Percentiles rank a stretch among this genome's conserved stretches.
These are phyloP conservation scores for Hyaloperonospora arabidopsidis DNA, from an alignment of 352 stramenopile genomes.

Conservation along the genomic window DNA sequence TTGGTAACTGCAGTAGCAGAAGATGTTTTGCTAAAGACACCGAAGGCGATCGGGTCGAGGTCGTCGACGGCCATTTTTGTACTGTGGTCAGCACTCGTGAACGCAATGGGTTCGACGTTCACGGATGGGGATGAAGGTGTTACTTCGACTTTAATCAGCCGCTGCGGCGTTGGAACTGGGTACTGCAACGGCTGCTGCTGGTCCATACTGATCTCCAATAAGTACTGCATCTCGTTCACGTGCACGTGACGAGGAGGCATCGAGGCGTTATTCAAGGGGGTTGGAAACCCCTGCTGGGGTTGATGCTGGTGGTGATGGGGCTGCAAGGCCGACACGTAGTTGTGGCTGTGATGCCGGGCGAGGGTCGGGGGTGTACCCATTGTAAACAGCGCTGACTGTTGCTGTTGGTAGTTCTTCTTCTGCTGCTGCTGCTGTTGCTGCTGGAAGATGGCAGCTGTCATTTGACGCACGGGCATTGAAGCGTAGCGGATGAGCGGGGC, in stretches of 20 bases:
- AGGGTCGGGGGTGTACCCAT: conserved; percentile 38
- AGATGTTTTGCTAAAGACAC: conserved; percentile 35
- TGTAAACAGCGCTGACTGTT: conserved; percentile 19
- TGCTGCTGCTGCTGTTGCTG: conserved; percentile 12
- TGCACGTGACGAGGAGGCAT: conserved; percentile 35
- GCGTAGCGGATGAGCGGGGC: conserved; percentile 58
- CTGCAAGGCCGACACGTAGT: conserved; percentile 49
- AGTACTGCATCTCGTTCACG: conserved; percentile 44
- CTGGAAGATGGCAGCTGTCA: conserved; percentile 18
- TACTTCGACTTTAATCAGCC: conserved; percentile 25
- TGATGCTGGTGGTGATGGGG: too few species aligned
- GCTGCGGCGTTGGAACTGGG: conserved; percentile 11
- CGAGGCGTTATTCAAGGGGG: conserved; percentile 25
- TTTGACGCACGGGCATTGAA: conserved; percentile 51
- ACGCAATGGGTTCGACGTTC: conserved; percentile 64
- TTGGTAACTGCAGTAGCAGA: too few species aligned
- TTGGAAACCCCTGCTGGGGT: conserved; percentile 25
- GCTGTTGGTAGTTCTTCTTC: conserved; percentile 3
- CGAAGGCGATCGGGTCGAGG: conserved; percentile 58
- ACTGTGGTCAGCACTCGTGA: conserved; percentile 25
- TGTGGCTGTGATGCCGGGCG: conserved; percentile 57
- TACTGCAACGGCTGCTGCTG: conserved; percentile 46
- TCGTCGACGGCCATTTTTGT: conserved; percentile 43
- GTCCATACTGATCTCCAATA: conserved; percentile 52
- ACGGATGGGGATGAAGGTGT: conserved; percentile 23